Base-by-base conservation (phyloP, 2,329 filamentous ascomycete species). In the Cladosporium oxysporum region DNA sequence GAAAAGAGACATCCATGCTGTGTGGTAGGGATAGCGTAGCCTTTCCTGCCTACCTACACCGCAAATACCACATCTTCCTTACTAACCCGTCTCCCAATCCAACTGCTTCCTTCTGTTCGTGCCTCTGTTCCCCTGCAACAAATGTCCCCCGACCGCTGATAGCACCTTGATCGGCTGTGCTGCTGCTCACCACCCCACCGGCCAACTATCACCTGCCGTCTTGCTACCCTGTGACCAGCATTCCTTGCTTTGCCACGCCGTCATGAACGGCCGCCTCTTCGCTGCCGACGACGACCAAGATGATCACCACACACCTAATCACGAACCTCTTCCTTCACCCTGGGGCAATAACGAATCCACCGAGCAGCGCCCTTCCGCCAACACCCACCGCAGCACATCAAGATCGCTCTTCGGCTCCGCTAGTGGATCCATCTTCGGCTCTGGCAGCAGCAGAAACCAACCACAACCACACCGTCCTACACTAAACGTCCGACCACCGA, bases 351-450 rank as follows among this genome's bases (percentile, higher is more conserved):
- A 12, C 29, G 31, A 26, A 33, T 33, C 53, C 41, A 41, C 41
- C 14, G 53, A 58, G 23, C 57, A 58, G 21, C 55, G 12, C n/a
- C 35, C 12, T 16, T 26, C 31, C 6, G 16, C 28, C 12, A 31
- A 29, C 1, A 18, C 23, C 8, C 69, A 68, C 33, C 69, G 61
- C 50, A 74, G 71, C 55, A 62, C 71, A 12, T 69, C 71, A 3
- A 59, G 66, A 58, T 63, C 69, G 14, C 61, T 71, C 5, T 70
- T 70, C 47, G 71, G 65, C 23, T 61, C 69, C 2, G 69, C 66
- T 23, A 68, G 62, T 41, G 49, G 53, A n/a, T 47, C 41, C 16
- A 66, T 71, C 57, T 70, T 71, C 35, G 70, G 69, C 16, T 66
- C 66, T n/a, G 64, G 59, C 57, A 53, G 62, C 41, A 50, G 41